These are phyloP conservation scores for Lyophyllum semitale DNA, from an alignment of 768 basidiomycete species.

Conservation along the genomic window DNA sequence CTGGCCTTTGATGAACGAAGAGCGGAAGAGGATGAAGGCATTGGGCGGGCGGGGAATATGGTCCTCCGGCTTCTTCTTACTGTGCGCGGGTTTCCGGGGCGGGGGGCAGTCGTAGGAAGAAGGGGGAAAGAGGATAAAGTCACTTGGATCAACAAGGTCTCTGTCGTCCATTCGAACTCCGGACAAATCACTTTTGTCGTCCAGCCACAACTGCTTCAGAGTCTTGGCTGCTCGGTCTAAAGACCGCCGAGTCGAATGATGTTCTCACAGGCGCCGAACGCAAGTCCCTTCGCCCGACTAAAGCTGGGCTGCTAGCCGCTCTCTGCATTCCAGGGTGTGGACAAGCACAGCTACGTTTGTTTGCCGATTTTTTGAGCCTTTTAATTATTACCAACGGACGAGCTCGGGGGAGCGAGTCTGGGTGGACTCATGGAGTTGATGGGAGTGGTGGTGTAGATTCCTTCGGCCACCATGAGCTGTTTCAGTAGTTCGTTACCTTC, in stretches of 20 bases:
- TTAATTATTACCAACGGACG: slow-evolving; percentile 36
- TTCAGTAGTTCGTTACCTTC: slow-evolving; percentile 34
- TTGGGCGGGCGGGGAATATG: slow-evolving; percentile 86
- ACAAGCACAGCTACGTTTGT: slow-evolving; percentile 51
- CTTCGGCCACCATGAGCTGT: slow-evolving; percentile 28
- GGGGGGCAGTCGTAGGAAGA: slow-evolving; percentile 11
- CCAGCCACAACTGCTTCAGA: slow-evolving; percentile 34
- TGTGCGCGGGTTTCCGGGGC: slow-evolving; percentile 52
- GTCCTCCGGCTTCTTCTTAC: slow-evolving; percentile 70
- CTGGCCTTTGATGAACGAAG: slow-evolving; percentile 77
- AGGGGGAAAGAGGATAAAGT: slow-evolving; percentile 63
- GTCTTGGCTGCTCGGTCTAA: slow-evolving; percentile 25
- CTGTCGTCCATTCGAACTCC: slow-evolving; percentile 34
- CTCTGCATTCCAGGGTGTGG: slow-evolving; percentile 64
- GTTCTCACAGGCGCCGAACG: slow-evolving; percentile 29
- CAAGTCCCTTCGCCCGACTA: slow-evolving; percentile 25
- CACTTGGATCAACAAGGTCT: slow-evolving; percentile 34
- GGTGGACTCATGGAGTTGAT: slow-evolving; percentile 19
- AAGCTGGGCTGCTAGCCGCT: slow-evolving; percentile 54
- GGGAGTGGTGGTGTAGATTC: slow-evolving; percentile 11
- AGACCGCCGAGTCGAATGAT: slow-evolving; percentile 10
- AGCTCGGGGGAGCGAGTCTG: slow-evolving; percentile 13
- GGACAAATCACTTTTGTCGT: slow-evolving; percentile 40
- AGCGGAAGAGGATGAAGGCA: slow-evolving; percentile 86
- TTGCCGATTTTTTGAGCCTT: slow-evolving; percentile 51